Evolutionary conservation across 2,329 filamentous ascomycete species (phyloP), one percentile per base, ranked within the genome.

Genomic region (Acephala macrosclerotiorum): DNA sequence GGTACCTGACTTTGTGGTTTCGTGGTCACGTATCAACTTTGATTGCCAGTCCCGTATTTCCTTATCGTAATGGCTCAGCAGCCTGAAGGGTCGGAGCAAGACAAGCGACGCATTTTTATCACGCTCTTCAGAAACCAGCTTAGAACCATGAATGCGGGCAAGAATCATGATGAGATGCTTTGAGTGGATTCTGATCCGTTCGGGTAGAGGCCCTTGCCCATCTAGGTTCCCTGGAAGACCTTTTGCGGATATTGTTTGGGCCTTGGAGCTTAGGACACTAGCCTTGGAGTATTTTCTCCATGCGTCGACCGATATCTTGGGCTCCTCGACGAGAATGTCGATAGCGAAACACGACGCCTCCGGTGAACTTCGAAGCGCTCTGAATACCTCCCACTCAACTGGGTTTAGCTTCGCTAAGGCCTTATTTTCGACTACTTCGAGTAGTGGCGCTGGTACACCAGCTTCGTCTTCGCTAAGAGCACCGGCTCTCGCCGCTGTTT

Each of bases 151-250:
- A 8, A 47, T 20, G 65, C 71, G 38, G 8, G 38, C 38, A 2
- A 71, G 63, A 9, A 64, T 66, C 3, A 55, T 29, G 9, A 42
- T 33, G 2, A 71, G 36, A 0, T 16, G 25, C 1, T 18, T 33
- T 0, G 69, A 71, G 22, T 71, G 57, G 14, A 71, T 68, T 22
- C 69, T 36, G 25, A 70, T 61, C 35, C 66, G 42, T 40, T 71
- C 69, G 22, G 69, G 68, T 0, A 70, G 49, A 12, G 61, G 53
- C 11, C 3, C 63, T 22, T 45, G 12, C 53, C 49, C 60, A n/a
- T n/a, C n/a, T n/a, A n/a, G n/a, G n/a, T n/a, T n/a, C n/a, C n/a
- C n/a, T n/a, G 45, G 57, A 25, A 25, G 2, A n/a, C 25, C n/a
- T 45, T 35, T 26, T 47, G 42, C 42, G 8, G 42, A n/a, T n/a